Evolutionary conservation across 2,329 filamentous ascomycete genomes (phyloP).

Genomic region (Blastomyces parvus): DNA sequence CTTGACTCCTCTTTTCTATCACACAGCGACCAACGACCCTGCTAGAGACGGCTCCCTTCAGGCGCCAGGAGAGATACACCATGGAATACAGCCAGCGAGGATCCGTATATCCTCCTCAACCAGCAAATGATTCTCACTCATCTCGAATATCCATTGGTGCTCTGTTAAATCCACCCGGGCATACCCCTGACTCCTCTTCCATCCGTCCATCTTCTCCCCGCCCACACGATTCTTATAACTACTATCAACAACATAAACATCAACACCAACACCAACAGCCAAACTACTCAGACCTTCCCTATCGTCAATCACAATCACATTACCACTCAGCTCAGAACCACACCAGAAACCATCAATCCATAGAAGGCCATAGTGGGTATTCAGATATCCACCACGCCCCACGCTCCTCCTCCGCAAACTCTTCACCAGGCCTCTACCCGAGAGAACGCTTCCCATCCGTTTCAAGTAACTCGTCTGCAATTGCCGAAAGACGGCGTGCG

Average conservation of each 20-base stretch:
- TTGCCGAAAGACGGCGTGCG: slow-evolving; percentile 30
- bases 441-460: slow-evolving; percentile 35
- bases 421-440: slow-evolving; percentile 29
- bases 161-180: slow-evolving; percentile 12
- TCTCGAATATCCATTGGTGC: slow-evolving; percentile 15
- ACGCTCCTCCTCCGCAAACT: slow-evolving; percentile 21
- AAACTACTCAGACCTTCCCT: slow-evolving; percentile 5
- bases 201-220: slow-evolving; percentile 2
- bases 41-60: neutral
- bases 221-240: slow-evolving; percentile 6
- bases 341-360: neutral
- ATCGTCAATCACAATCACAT: slow-evolving; percentile 8
- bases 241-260: slow-evolving; percentile 9
- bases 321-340: neutral
- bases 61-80: neutral
- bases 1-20: neutral
- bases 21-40: neutral
- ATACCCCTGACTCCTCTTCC: slow-evolving; percentile 6
- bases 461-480: slow-evolving; percentile 31
- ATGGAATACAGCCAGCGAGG: slow-evolving; percentile 4
- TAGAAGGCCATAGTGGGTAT: neutral
- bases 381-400: slow-evolving; percentile 4
- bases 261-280: slow-evolving; percentile 9
- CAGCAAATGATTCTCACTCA: slow-evolving; percentile 4
- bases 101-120: slow-evolving; percentile 1